These are phyloP conservation scores for Arthrobotrys iridis DNA, from an alignment of 2,329 filamentous ascomycete species.

Conservation along the genomic window DNA sequence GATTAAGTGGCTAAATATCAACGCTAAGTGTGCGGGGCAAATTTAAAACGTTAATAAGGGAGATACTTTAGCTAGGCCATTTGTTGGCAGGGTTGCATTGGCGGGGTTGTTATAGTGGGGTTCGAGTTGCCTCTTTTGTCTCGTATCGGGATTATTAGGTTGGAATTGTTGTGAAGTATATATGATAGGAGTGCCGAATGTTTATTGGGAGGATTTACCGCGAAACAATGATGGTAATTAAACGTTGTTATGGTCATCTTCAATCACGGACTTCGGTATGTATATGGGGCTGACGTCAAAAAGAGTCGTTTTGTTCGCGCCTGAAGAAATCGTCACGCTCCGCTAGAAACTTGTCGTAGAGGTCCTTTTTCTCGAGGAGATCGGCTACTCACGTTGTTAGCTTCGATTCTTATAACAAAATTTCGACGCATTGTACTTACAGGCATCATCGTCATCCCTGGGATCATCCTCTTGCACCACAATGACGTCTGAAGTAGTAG, in stretches of 20 bases:
- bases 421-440: neutral
- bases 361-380: slow-evolving; percentile 42
- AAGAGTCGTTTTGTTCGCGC: slow-evolving; percentile 38
- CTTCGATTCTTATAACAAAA: neutral
- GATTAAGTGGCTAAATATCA: slow-evolving; percentile 1
- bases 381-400: slow-evolving; percentile 23
- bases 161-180: neutral
- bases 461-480: slow-evolving; percentile 48
- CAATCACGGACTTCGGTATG: neutral
- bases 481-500: slow-evolving; percentile 40
- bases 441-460: slow-evolving; percentile 40
- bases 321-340: slow-evolving; percentile 48
- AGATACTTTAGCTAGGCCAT: slow-evolving; percentile 17
- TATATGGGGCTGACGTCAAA: neutral
- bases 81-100: neutral
- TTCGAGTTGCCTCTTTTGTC: neutral
- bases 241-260: neutral
- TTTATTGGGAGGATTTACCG: neutral
- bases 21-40: slow-evolving; percentile 7
- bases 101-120: neutral
- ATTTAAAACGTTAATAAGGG: neutral
- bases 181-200: neutral
- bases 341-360: slow-evolving; percentile 42
- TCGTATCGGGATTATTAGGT: neutral
- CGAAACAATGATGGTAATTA: neutral